Base-by-base conservation (phyloP, 1,284 basidiomycete species). In the Taiwanofungus camphoratus region DNA sequence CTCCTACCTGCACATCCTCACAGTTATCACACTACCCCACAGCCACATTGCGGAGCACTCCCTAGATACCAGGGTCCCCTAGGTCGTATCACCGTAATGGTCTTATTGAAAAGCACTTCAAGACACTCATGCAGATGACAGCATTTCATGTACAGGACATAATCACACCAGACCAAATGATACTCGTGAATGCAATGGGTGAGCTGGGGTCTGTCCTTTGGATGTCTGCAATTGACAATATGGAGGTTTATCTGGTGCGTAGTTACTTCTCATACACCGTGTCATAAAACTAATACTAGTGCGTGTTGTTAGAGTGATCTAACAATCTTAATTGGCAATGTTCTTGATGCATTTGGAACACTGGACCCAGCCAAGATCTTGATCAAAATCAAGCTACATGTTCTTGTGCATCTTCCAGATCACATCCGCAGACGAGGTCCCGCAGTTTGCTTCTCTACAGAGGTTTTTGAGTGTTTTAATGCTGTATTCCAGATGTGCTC, bases 391-490 rank as follows among this genome's bases (percentile, higher is more conserved):
- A 69, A 70, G 45, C 48, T 68, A 2, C 67, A 69, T 45, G 43
- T 66, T 22, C 55, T 71, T 0, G 16, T 50, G 0, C 67, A 70
- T 40, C 29, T 65, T 6, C 36, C 43, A 0, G 52, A 58, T 0
- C 56, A 64, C 40, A 60, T 69, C 24, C 41, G 41, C 0, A 52
- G 58, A 0, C 65, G 67, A 53, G 67, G 65, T 0, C 67, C 67
- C 11, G 42, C 57, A 1, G 44, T 65, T 1, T 34, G 58, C 0
- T 59, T 51, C 31, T 54, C 60, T 3, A 68, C 66, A 0, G 66
- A 71, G 44, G 39, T 52, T 2, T 69, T 62, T 42, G 65, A 70
- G 44, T 63, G 53, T 12, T 71, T 57, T 48, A 70, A 71, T 50
- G 52, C 53, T 1, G 50, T 70, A 0, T 70, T 72, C 40, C 58